Evolutionary conservation across 2,329 filamentous ascomycete species (phyloP).

Genomic region (Ophidiomyces ophidiicola): DNA sequence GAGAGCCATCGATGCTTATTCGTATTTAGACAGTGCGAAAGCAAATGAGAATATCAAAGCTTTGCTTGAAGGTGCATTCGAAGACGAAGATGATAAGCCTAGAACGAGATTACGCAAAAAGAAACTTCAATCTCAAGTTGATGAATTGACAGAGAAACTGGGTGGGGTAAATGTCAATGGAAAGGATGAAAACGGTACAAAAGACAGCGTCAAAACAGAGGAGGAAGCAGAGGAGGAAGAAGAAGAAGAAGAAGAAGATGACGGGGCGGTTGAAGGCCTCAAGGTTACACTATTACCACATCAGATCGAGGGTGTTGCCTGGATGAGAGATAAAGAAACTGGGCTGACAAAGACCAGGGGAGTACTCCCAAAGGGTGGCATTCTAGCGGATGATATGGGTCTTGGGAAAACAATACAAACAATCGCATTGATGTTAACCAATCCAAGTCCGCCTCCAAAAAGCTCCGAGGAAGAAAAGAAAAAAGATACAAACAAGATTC

Average conservation of each 20-base stretch:
- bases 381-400: conserved; percentile 91
- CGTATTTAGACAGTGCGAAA: conserved; percentile 38
- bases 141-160: conserved; percentile 35
- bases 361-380: conserved; percentile 75
- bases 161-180: conserved; percentile 30
- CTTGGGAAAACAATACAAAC: conserved; percentile 93
- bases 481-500: conserved; percentile 45
- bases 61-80: conserved; percentile 39
- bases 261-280: conserved; percentile 63
- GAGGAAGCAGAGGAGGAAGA: conserved; percentile 31
- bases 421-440: conserved; percentile 73
- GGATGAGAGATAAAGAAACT: conserved; percentile 90
- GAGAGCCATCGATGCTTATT: conserved; percentile 43
- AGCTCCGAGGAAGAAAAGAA: conserved; percentile 32
- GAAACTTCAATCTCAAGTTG: conserved; percentile 29
- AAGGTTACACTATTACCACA: conserved; percentile 82
- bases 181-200: conserved; percentile 45
- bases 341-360: conserved; percentile 70
- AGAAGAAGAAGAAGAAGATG: conserved; percentile 44
- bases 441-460: conserved; percentile 55
- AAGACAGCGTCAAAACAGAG: conserved; percentile 24
- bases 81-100: conserved; percentile 38
- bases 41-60: conserved; percentile 43
- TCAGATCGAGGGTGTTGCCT: conserved; percentile 83
- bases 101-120: conserved; percentile 30